Conservation (phyloP, 2,329 filamentous ascomycete species). For the Mycocentrospora acerina region DNA sequence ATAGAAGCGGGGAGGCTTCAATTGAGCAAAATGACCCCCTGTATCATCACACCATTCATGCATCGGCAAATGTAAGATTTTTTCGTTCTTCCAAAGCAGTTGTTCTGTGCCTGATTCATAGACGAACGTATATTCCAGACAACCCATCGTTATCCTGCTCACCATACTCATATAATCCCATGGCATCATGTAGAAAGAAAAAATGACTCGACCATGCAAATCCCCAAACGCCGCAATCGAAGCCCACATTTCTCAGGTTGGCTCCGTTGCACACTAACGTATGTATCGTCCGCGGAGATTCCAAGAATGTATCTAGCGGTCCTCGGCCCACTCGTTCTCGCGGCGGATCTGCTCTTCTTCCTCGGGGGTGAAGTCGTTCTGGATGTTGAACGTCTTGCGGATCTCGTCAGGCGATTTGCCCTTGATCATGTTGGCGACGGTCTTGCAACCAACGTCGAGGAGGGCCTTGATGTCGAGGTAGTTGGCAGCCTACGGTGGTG, state of each 20-base stretch:
- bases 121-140: too few relatives aligned
- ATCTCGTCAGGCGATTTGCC: slow-evolving; percentile 99
- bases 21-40: too few relatives aligned
- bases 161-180: too few relatives aligned
- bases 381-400: slow-evolving; percentile 99
- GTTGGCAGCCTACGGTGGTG: slow-evolving; percentile 73
- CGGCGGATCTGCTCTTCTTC: slow-evolving; percentile 89
- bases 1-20: too few relatives aligned
- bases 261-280: not conserved
- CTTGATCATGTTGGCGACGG: slow-evolving; percentile 99
- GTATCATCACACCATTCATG: too few relatives aligned
- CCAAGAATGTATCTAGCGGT: slow-evolving; percentile 29
- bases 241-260: not conserved
- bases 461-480: slow-evolving; percentile 99
- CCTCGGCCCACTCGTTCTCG: slow-evolving; percentile 56
- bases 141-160: too few relatives aligned
- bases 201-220: slow-evolving; percentile 7
- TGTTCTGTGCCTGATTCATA: too few relatives aligned
- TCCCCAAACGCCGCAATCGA: slow-evolving; percentile 11
- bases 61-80: too few relatives aligned
- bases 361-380: slow-evolving; percentile 98
- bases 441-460: slow-evolving; percentile 98
- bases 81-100: too few relatives aligned
- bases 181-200: not conserved
- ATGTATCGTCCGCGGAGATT: not conserved